Percentiles rank a stretch among this genome's conserved stretches.
Conservation (phyloP, 2,329 filamentous ascomycete species). For the Apiospora pterosperma region DNA sequence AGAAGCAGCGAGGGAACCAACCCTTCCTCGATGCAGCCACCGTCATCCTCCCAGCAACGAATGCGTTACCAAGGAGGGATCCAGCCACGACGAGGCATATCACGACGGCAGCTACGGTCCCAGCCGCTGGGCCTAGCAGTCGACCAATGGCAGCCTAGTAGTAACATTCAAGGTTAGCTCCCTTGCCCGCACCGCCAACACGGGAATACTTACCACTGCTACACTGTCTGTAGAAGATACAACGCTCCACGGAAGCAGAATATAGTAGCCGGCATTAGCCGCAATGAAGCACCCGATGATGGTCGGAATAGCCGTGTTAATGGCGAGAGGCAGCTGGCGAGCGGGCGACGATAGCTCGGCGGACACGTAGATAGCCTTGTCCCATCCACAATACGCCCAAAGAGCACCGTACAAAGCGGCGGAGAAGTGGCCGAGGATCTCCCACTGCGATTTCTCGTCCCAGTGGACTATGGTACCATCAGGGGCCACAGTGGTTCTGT, state of each 20-base stretch:
- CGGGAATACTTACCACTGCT: conserved; percentile 48
- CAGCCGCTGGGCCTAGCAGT: conserved; percentile 51
- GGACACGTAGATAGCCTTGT: conserved; percentile 57
- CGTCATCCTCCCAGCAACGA: conserved; percentile 58
- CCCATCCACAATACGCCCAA: conserved; percentile 66
- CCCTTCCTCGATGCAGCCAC: conserved; percentile 52
- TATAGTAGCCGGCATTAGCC: conserved; percentile 60
- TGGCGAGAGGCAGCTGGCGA: conserved; percentile 55
- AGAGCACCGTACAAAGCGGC: conserved; percentile 59
- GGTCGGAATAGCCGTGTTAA: conserved; percentile 58
- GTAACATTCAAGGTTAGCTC: conserved; percentile 9
- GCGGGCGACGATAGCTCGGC: conserved; percentile 49
- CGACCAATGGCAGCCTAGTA: conserved; percentile 50
- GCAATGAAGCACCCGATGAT: conserved; percentile 58
- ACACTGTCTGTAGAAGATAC: conserved; percentile 59
- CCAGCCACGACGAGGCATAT: conserved; percentile 61
- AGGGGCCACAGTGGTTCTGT: conserved; percentile 44
- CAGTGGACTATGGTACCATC: conserved; percentile 49
- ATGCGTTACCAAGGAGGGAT: conserved; percentile 60
- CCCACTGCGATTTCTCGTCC: conserved; percentile 49
- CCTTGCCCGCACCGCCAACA: background rate
- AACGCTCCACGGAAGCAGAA: conserved; percentile 57
- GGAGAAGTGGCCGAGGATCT: conserved; percentile 56
- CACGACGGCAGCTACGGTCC: conserved; percentile 50
- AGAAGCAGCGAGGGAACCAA: conserved; percentile 28